phyloP scores from a whole-genome alignment of 2,329 filamentous ascomycete genomes.

The Colletotrichum coccodes region DNA sequence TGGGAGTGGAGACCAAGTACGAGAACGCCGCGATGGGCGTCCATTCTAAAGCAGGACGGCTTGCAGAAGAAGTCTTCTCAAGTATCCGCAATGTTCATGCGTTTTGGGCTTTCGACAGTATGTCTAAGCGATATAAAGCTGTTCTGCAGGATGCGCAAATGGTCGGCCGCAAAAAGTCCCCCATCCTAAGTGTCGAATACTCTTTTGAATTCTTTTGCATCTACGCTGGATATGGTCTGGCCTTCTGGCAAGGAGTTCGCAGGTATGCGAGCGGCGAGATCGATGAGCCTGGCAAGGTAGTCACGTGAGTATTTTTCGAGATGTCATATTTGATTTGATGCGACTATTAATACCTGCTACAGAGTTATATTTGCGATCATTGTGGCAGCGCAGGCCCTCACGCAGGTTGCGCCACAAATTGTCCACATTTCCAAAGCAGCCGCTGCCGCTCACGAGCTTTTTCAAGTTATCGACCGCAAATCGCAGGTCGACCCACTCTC shows the following conservation, averaged over 20 bases:
- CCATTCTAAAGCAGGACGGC: conserved; percentile 48
- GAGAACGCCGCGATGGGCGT: conserved; percentile 56
- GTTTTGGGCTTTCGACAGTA: conserved; percentile 57
- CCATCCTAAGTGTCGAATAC: conserved; percentile 54
- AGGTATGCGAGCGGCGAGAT: conserved; percentile 59
- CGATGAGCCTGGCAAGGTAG: conserved; percentile 53
- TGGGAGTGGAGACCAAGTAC: conserved; percentile 51
- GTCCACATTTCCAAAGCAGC: conserved; percentile 57
- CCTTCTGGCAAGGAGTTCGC: conserved; percentile 62
- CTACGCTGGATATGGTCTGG: conserved; percentile 57
- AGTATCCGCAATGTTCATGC: conserved; percentile 62
- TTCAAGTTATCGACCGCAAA: conserved; percentile 51
- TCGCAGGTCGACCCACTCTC: too few species aligned
- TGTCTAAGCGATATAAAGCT: conserved; percentile 52
- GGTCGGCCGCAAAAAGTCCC: conserved; percentile 55
- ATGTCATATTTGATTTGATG: too few species aligned
- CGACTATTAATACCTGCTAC: too few species aligned
- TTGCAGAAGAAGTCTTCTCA: conserved; percentile 43
- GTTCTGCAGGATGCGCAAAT: conserved; percentile 52
- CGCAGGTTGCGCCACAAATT: conserved; percentile 57
- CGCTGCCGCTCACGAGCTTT: conserved; percentile 57
- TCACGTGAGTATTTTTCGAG: conserved; percentile 47
- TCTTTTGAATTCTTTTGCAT: conserved; percentile 59
- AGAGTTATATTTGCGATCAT: conserved; percentile 58
- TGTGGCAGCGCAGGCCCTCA: conserved; percentile 56